Conservation (phyloP, 805 yeast species). For the Hanseniaspora osmophila region DNA sequence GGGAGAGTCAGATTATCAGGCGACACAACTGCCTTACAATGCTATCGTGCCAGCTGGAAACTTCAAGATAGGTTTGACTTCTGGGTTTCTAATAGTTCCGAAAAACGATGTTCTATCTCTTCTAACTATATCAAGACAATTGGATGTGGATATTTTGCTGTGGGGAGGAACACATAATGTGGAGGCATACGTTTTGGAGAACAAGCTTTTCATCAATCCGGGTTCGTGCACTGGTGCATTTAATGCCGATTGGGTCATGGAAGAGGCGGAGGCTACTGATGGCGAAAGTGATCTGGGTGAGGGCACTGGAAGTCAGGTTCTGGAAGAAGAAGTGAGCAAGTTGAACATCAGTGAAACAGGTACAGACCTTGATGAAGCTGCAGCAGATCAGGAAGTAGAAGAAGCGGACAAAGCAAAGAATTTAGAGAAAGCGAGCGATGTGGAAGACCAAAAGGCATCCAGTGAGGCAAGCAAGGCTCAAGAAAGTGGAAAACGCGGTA, state of each 20-base stretch:
- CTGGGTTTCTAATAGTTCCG: slow-evolving; percentile 77
- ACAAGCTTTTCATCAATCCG: slow-evolving; percentile 88
- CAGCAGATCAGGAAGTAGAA: slow-evolving; percentile 1
- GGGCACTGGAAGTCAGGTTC: slow-evolving; percentile 11
- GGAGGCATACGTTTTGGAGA: slow-evolving; percentile 86
- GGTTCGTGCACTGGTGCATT: slow-evolving; percentile 94
- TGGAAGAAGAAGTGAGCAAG: slow-evolving; percentile 1
- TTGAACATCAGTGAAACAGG: no score
- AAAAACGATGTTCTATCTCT: slow-evolving; percentile 76
- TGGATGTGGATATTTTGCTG: slow-evolving; percentile 79
- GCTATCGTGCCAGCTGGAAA: slow-evolving; percentile 54
- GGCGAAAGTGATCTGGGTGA: slow-evolving; percentile 22
- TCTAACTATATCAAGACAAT: slow-evolving; percentile 68
- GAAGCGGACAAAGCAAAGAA: slow-evolving; percentile 5
- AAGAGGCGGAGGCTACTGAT: slow-evolving; percentile 32
- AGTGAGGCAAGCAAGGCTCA: no score
- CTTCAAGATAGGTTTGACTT: slow-evolving; percentile 69
- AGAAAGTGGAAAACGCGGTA: not conserved
- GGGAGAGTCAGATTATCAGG: slow-evolving; percentile 61
- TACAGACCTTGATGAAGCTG: no score
- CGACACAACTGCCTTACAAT: slow-evolving; percentile 39
- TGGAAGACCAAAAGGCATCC: no score
- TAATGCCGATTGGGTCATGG: slow-evolving; percentile 47
- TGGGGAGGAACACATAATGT: slow-evolving; percentile 92
- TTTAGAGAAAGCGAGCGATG: no score